A percentile compares a stretch with the other conserved stretches of the same genome.
These are phyloP conservation scores for Pseudohalonectria lignicola DNA, from an alignment of 2,329 filamentous ascomycete genomes.

Conservation along the genomic window DNA sequence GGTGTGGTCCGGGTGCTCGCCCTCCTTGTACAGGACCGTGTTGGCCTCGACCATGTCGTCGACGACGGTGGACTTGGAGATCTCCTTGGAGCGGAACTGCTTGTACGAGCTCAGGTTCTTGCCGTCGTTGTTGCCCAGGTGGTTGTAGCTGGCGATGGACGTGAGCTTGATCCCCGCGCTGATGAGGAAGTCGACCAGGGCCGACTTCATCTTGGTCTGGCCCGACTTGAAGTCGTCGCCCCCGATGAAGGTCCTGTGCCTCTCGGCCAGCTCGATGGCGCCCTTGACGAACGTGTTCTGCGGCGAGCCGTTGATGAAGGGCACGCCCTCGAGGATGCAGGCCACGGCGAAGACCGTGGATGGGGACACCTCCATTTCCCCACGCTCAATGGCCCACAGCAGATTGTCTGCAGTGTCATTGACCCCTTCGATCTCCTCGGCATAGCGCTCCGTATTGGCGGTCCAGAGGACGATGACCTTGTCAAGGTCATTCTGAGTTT, in stretches of 20 bases:
- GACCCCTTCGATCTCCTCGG: slow-evolving; percentile 75
- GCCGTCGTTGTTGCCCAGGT: slow-evolving; percentile 98
- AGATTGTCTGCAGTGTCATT: slow-evolving; percentile 97
- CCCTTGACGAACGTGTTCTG: slow-evolving; percentile 99
- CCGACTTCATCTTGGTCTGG: slow-evolving; percentile 99
- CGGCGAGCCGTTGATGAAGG: slow-evolving; percentile 98
- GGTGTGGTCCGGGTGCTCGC: slow-evolving; percentile 94
- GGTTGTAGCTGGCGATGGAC: slow-evolving; percentile 98
- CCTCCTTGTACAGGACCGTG: slow-evolving; percentile 82
- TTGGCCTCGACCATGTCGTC: slow-evolving; percentile 99
- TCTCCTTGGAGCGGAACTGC: slow-evolving; percentile 99
- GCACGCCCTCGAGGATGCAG: slow-evolving; percentile 76
- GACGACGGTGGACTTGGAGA: slow-evolving; percentile 97
- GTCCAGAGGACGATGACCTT: slow-evolving; percentile 98
- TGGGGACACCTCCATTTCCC: slow-evolving; percentile 85
- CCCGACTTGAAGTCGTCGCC: slow-evolving; percentile 99
- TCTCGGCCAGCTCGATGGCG: slow-evolving; percentile 77
- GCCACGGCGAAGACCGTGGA: slow-evolving; percentile 95
- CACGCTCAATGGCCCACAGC: slow-evolving; percentile 72
- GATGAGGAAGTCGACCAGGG: slow-evolving; percentile 96
- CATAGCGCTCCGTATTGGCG: slow-evolving; percentile 95
- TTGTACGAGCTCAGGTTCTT: slow-evolving; percentile 96
- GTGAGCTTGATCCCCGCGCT: slow-evolving; percentile 98
- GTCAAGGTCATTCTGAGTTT: slow-evolving; percentile 71
- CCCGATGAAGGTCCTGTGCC: slow-evolving; percentile 81